These are phyloP conservation scores for Beauveria varroae DNA, from an alignment of 2,329 filamentous ascomycete genomes.

Conservation along the genomic window DNA sequence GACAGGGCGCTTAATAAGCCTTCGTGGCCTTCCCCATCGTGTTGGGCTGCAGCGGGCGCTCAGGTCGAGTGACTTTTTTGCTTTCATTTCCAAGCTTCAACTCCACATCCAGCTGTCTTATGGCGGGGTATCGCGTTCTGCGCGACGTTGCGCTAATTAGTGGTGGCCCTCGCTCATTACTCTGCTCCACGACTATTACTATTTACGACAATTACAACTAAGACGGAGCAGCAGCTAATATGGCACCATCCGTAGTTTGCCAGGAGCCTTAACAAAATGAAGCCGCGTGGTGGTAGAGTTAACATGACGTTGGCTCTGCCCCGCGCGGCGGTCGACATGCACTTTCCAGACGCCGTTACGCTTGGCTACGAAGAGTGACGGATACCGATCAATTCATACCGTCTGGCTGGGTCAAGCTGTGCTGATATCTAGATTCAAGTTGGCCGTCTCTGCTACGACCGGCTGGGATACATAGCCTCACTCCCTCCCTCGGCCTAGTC, in stretches of 20 bases:
- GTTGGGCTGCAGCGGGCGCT: neutral
- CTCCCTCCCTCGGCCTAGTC: neutral
- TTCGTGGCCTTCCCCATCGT: neutral
- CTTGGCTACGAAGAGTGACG: neutral
- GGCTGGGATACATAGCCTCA: neutral
- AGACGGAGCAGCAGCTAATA: neutral
- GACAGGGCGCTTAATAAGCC: conserved; percentile 3
- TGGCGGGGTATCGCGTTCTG: neutral
- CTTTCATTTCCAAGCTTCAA: neutral
- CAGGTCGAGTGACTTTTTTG: neutral
- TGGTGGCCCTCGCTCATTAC: neutral
- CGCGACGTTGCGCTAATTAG: neutral
- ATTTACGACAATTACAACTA: neutral
- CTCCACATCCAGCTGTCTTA: neutral
- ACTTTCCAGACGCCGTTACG: neutral
- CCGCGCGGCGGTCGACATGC: neutral
- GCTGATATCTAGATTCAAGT: neutral
- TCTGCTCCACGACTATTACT: neutral
- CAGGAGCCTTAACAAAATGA: neutral
- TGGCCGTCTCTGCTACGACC: neutral
- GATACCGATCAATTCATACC: neutral
- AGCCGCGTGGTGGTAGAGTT: neutral
- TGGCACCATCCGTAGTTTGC: neutral
- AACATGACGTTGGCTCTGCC: neutral
- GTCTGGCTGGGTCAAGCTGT: neutral